Evolutionary conservation across 1,139 yeast species (phyloP).

Genomic region (Candida pseudocylindracea): DNA sequence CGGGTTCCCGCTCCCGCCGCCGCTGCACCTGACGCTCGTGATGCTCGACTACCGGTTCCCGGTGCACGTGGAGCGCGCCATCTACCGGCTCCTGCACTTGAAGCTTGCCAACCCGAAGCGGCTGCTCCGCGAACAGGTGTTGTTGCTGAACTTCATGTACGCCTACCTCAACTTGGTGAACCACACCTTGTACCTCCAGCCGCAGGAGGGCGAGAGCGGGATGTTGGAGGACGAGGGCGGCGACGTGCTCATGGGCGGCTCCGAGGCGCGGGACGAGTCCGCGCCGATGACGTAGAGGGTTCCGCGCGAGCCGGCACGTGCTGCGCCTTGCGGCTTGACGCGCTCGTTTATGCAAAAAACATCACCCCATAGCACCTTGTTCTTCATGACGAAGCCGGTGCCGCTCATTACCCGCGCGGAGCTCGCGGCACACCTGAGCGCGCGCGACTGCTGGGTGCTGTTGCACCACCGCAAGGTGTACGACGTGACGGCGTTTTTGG

Average conservation of each 20-base stretch:
- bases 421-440: constrained; percentile 26
- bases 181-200: constrained; percentile 62
- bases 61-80: constrained; percentile 86
- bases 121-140: constrained; percentile 76
- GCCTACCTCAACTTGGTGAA: constrained; percentile 88
- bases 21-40: constrained; percentile 48
- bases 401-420: constrained; percentile 8
- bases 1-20: constrained; percentile 70
- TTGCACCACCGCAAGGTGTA: constrained; percentile 54
- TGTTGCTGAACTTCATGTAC: constrained; percentile 90
- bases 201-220: constrained; percentile 8
- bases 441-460: constrained; percentile 56
- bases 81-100: constrained; percentile 75
- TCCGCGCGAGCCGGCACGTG: no score
- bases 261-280: constrained; percentile 3
- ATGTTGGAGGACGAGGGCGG: constrained; percentile 3
- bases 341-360: neutral
- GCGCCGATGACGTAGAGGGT: constrained; percentile 5
- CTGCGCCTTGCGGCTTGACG: neutral
- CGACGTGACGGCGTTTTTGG: constrained; percentile 56
- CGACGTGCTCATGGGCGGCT: constrained; percentile 2
- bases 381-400: constrained; percentile 1
- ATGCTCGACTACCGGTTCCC: constrained; percentile 80
- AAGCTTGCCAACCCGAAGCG: constrained; percentile 87
- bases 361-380: neutral